Conservation (phyloP, 257 asterid species). For the Dorcoceras hygrometricum region DNA sequence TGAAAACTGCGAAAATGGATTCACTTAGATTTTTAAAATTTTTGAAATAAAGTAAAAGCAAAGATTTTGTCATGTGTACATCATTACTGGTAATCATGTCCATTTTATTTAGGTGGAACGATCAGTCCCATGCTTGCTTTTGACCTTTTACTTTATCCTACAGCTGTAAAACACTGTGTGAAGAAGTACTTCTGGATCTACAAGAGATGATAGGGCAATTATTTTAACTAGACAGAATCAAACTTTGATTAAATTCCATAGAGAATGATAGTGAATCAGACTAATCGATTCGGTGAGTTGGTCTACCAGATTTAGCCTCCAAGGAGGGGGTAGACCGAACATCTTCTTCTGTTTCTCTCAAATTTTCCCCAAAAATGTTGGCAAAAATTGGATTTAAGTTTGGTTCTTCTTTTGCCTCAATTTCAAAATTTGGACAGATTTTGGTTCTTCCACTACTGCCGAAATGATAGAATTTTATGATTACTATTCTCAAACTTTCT, state of each 20-base stretch:
- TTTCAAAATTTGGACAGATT: too few species aligned
- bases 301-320: not conserved
- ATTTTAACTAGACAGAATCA: not conserved
- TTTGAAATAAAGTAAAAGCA: not conserved
- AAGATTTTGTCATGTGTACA: not conserved
- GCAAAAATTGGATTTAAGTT: not conserved
- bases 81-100: not conserved
- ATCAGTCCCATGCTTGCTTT: slow-evolving; percentile 8
- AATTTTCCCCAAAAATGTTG: not conserved
- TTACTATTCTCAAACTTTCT: not conserved
- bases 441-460: not conserved
- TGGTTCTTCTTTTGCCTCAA: not conserved
- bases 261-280: not conserved
- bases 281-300: not conserved
- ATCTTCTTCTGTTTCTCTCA: not conserved
- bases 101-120: not conserved
- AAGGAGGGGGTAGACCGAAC: not conserved
- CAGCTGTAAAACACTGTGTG: not conserved
- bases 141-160: slow-evolving; percentile 5
- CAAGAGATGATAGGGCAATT: not conserved
- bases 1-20: not conserved
- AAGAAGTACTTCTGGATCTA: slow-evolving; percentile 8
- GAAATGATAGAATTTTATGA: too few species aligned
- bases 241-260: not conserved
- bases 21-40: not conserved